Base-by-base conservation (phyloP, 768 basidiomycete species). In the Vishniacozyma victoriae region DNA sequence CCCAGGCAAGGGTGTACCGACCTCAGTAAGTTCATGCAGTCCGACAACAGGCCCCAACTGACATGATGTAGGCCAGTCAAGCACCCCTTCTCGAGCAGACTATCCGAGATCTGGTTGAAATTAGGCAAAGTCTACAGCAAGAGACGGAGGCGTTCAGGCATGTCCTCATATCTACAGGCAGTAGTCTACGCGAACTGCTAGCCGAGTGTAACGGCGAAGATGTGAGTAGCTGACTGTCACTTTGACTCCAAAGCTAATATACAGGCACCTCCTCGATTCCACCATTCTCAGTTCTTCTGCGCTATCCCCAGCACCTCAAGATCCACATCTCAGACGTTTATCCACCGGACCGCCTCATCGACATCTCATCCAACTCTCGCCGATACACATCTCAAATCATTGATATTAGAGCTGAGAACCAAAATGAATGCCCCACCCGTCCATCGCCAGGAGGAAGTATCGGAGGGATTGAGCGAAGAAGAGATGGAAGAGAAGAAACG, bases 141-240 rank as follows among this genome's bases (percentile, higher is more conserved):
- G 70, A 72, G 47, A 59, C 63, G 13, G 70, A 72, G 35, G 70
- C 70, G 2, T 72, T 72, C 56, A 49, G 70, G 31, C 66, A 68
- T 48, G 70, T 72, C 11, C 56, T 69, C 1, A 57, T 72, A 14
- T 58, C 65, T 5, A 60, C 68, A 9, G 70, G 56, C 0, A 72
- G 68, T 43, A 52, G 54, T 16, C 48, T 72, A 13, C 46, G 57
- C 14, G 62, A 65, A 33, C 52, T 60, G 0, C 27, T 68, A 12
- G 64, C 68, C 1, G 42, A 53, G 3, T 54, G 59, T 2, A 46
- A 46, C 11, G 64, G 59, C 5, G 43, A 54, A 44, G 54, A 63
- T 35, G 70, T 71, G 35, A 15, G 69, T 53, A 3, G 4, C 12
- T 26, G 13, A 20, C 11, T 0, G 18, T 11, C 18, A 16, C 16